phyloP scores from a whole-genome alignment of 257 asterid species.

The Solanum neorickii region DNA sequence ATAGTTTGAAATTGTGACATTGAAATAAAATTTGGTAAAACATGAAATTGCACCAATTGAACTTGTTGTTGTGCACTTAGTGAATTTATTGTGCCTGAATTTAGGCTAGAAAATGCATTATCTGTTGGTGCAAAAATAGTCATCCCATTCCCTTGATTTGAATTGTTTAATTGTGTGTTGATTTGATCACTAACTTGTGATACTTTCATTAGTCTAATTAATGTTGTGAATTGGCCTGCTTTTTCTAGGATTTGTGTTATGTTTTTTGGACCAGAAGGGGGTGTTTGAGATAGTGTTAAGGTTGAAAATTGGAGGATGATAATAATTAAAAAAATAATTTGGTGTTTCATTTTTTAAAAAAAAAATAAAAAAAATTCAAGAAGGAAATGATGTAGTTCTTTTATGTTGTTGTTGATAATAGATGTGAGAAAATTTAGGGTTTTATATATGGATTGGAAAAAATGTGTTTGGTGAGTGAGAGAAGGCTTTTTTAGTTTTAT shows the following conservation, averaged over 20 bases:
- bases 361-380: no score
- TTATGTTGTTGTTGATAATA: not conserved
- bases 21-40: slow-evolving; percentile 46
- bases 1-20: slow-evolving; percentile 72
- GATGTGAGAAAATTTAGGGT: not conserved
- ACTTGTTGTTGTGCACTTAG: slow-evolving; percentile 65
- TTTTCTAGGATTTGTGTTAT: slow-evolving; percentile 69
- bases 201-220: slow-evolving; percentile 43
- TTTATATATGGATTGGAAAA: not conserved
- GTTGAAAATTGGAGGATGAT: slow-evolving; percentile 18
- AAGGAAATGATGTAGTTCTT: not conserved
- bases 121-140: slow-evolving; percentile 81
- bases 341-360: slow-evolving; percentile 18
- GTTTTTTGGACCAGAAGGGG: slow-evolving; percentile 68
- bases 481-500: not conserved
- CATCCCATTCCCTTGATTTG: slow-evolving; percentile 65
- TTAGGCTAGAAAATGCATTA: slow-evolving; percentile 52
- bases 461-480: not conserved
- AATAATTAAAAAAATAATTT: not conserved
- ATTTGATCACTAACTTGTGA: slow-evolving; percentile 67
- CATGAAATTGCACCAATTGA: slow-evolving; percentile 49
- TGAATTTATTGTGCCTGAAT: slow-evolving; percentile 60
- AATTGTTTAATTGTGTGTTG: slow-evolving; percentile 72
- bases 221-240: slow-evolving; percentile 72
- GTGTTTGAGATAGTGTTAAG: slow-evolving; percentile 35